Evolutionary conservation across 2,329 filamentous ascomycete species (phyloP).

Genomic region (Fusarium torreyae): DNA sequence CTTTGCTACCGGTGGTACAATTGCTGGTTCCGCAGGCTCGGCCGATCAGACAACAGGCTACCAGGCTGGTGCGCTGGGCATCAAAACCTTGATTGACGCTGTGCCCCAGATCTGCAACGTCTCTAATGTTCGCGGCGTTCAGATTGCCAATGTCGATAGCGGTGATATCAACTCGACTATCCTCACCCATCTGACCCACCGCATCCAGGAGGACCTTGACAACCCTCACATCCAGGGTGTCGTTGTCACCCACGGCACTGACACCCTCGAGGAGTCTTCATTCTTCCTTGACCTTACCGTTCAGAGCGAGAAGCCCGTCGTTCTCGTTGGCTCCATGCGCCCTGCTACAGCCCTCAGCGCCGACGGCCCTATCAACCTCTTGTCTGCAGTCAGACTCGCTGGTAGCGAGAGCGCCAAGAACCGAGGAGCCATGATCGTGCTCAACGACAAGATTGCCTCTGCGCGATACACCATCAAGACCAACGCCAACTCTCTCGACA

Average conservation of each 20-base stretch:
- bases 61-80: conserved; percentile 59
- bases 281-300: conserved; percentile 73
- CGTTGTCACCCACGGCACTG: conserved; percentile 75
- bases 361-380: conserved; percentile 74
- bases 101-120: conserved; percentile 68
- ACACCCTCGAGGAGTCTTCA: conserved; percentile 73
- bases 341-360: conserved; percentile 73
- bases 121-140: conserved; percentile 67
- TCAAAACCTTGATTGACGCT: conserved; percentile 65
- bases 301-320: conserved; percentile 70
- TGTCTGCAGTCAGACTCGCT: conserved; percentile 71
- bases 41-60: conserved; percentile 62
- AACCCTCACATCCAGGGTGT: conserved; percentile 60
- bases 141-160: conserved; percentile 65
- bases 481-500: conserved; percentile 73
- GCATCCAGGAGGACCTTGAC: conserved; percentile 64
- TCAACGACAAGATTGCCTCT: conserved; percentile 72
- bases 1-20: conserved; percentile 71
- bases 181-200: conserved; percentile 62
- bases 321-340: conserved; percentile 74
- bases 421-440: conserved; percentile 70
- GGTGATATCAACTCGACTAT: conserved; percentile 63
- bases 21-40: conserved; percentile 64
- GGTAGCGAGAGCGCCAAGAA: conserved; percentile 59
- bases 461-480: conserved; percentile 73